Base-by-base conservation (phyloP, 208 protist species). In the Endotrypanum monterogeii region DNA sequence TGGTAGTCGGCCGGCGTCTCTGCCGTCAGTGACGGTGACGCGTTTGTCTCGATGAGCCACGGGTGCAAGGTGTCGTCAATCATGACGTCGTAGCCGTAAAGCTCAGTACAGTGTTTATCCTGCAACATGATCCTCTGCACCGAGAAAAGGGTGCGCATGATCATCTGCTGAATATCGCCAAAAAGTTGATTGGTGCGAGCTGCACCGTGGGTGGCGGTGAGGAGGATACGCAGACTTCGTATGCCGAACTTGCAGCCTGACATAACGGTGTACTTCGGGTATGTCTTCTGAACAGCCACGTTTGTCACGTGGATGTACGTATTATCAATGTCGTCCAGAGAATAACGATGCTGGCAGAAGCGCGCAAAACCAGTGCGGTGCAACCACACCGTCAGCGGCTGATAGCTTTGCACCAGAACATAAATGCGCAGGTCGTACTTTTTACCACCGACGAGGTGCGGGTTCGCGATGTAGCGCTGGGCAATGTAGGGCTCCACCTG, bases 231-330 rank as follows among this genome's bases (percentile, higher is more conserved):
- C 52, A 97, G 74, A 56, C 94, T 92, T 32, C 93, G 85, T 46
- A 97, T 91, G 20, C 91, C 90, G 37, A 94, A 96, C 80, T 95
- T 95, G 69, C 94, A 94, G 1, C 93, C 89, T 3, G 84, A 93
- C 20, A 79, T 82, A 18, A 93, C 83, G 12, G 89, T 89, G 83
- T 98, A 98, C 67, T 97, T 97, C 3, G 96, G 95, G 74, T 94
- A 96, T 39, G 90, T 96, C 85, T 99, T 99, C 81, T 99, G 97
- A 71, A 99, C 95, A 28, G 98, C 97, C 20, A 98, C 95, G 83
- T 99, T 99, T 8, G 98, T 99, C 41, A 99, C 92, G 74, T 99
- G 98, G 46, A 99, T 94, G 74, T 95, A 98, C 5, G 89, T 95
- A 82, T 98, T 97, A 55, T 96, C 92, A 54, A 98, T 95, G 71